phyloP scores from a whole-genome alignment of 192 early-diverging fungal genomes.

The Dispira simplex region DNA sequence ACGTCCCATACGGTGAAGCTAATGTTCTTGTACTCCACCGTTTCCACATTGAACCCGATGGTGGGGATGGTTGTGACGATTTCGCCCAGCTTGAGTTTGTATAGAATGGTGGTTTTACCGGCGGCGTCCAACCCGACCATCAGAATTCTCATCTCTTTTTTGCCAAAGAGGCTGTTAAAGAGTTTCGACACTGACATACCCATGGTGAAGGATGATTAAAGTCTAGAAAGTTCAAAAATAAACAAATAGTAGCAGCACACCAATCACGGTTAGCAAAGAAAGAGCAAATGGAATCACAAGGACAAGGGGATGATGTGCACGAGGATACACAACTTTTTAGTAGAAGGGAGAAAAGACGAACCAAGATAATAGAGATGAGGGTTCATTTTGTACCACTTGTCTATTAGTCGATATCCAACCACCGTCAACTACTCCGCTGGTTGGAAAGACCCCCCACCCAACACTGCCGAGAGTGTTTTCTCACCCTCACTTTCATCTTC shows the following conservation, averaged over 20 bases:
- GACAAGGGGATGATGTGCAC: background rate
- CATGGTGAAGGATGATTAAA: conserved; percentile 38
- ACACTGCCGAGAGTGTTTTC: too few species aligned
- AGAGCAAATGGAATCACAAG: background rate
- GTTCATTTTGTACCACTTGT: too few species aligned
- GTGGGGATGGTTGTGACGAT: conserved; percentile 98
- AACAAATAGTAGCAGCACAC: background rate
- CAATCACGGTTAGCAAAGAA: background rate
- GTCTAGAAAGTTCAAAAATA: background rate
- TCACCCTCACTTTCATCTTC: too few species aligned
- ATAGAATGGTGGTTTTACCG: conserved; percentile 97
- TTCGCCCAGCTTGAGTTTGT: conserved; percentile 97
- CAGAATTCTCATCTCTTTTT: conserved; percentile 93
- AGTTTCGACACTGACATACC: conserved; percentile 73
- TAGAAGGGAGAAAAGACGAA: background rate
- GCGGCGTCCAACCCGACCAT: conserved; percentile 94
- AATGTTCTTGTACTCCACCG: conserved; percentile 97
- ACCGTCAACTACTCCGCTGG: too few species aligned
- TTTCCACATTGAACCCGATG: conserved; percentile 98
- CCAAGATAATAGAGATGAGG: background rate
- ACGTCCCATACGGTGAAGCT: conserved; percentile 98
- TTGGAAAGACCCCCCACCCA: too few species aligned
- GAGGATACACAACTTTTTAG: background rate
- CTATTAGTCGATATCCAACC: too few species aligned
- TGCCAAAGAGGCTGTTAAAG: conserved; percentile 61